Evolutionary conservation across 768 basidiomycete genomes (phyloP).

Genomic region (Tricholoma matsutake): DNA sequence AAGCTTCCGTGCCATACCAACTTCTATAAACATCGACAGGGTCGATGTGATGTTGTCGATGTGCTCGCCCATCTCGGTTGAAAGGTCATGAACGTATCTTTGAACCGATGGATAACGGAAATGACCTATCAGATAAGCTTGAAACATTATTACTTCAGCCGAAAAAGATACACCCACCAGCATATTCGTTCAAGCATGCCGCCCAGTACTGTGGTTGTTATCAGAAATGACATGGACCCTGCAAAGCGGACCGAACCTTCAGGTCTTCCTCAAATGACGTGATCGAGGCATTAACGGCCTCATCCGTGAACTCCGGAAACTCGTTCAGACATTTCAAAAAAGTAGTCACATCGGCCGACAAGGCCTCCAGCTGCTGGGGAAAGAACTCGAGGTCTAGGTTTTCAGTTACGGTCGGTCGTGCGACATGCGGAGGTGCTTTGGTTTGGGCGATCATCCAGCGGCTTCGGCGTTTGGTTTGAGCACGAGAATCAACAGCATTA

Average conservation of each 20-base stretch:
- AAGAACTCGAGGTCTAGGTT: conserved; percentile 63
- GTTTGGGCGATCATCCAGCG: conserved; percentile 29
- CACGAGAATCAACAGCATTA: conserved; percentile 26
- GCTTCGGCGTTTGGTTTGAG: conserved; percentile 28
- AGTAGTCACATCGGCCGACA: conserved; percentile 64
- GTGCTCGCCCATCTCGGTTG: conserved; percentile 74
- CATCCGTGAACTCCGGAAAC: conserved; percentile 76
- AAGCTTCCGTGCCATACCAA: conserved; percentile 43
- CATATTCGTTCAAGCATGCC: conserved; percentile 63
- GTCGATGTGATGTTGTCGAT: conserved; percentile 65
- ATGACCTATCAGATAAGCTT: conserved; percentile 44
- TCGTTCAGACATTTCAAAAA: conserved; percentile 73
- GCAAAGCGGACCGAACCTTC: conserved; percentile 37
- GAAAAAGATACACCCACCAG: conserved; percentile 35
- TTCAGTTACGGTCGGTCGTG: conserved; percentile 51
- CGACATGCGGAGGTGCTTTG: conserved; percentile 46
- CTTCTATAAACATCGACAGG: conserved; percentile 72
- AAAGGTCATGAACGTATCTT: conserved; percentile 69
- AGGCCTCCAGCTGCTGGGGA: conserved; percentile 57
- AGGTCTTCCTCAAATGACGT: conserved; percentile 67
- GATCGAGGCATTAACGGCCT: conserved; percentile 67
- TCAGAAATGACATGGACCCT: conserved; percentile 1
- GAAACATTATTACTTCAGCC: not conserved
- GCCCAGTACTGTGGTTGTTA: conserved; percentile 60
- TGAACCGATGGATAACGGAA: conserved; percentile 71